Percentiles rank a stretch among this genome's conserved stretches.
phyloP scores from a whole-genome alignment of 805 yeast species.

The Cyberlindnera samutprakarnensis region DNA sequence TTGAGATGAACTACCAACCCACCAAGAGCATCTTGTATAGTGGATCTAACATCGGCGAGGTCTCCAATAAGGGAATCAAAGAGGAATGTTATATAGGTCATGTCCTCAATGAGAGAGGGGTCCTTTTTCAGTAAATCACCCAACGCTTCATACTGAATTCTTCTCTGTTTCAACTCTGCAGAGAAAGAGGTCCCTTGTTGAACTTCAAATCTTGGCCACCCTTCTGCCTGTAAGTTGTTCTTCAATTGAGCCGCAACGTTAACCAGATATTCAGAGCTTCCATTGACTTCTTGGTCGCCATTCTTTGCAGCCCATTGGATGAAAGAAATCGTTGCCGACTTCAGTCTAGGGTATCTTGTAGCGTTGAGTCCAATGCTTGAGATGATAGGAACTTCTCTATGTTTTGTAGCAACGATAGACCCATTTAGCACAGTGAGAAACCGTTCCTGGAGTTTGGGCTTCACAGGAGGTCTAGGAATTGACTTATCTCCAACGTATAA shows the following conservation, averaged over 20 bases:
- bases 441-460: conserved; percentile 44
- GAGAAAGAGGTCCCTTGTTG: conserved; percentile 31
- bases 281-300: conserved; percentile 7
- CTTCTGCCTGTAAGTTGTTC: conserved; percentile 44
- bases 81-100: conserved; percentile 53
- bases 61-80: conserved; percentile 68
- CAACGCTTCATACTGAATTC: conserved; percentile 68
- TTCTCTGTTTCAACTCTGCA: conserved; percentile 37
- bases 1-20: conserved; percentile 45
- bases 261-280: conserved; percentile 27
- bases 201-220: conserved; percentile 48
- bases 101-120: conserved; percentile 34
- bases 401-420: conserved; percentile 44
- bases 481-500: conserved; percentile 45
- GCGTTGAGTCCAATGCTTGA: conserved; percentile 56
- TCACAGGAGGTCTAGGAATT: conserved; percentile 43
- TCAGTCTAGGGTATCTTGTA: conserved; percentile 37
- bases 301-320: conserved; percentile 49
- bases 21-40: conserved; percentile 67
- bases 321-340: conserved; percentile 52
- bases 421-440: conserved; percentile 41
- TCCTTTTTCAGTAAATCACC: conserved; percentile 54
- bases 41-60: conserved; percentile 48
- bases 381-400: conserved; percentile 36
- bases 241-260: conserved; percentile 46